Evolutionary conservation across 805 yeast genomes (phyloP), one percentile per base, ranked within the genome.

Genomic region (Groenewaldozyma tartarivorans): DNA sequence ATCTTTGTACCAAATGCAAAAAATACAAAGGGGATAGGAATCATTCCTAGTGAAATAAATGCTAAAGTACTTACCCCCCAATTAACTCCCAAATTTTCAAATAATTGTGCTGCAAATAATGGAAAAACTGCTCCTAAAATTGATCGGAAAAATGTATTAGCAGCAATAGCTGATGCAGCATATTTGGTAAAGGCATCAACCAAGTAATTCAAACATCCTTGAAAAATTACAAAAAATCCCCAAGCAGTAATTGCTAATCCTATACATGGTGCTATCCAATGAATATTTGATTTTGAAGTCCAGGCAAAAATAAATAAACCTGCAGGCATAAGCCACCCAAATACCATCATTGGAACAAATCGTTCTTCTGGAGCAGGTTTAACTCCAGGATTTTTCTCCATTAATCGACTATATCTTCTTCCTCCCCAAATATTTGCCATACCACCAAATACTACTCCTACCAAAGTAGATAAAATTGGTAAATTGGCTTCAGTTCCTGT

Each of bases 141-240:
- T 0, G 81, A 75, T 54, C 83, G 66, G 38, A 72, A 54, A 42
- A 77, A 71, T 1, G 82, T 74, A 47, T 76, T 75, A 4, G 77
- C 81, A 3, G 84, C 81, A 41, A 77, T 63, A 2, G 81, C 80
- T 11, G 79, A 72, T 1, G 83, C 83, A 5, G 81, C 75, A 47
- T 67, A 71, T 35, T 66, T 58, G 27, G 75, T 65, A 51, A 74
- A 77, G 35, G 80, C 64, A 55, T 78, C 83, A 38, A 79, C 74
- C 45, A 79, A 61, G 51, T 78, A 78, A 55, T 73, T 75, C 38
- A 77, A 57, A 45, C 75, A 68, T 5, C 80, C 76, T 48, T 74
- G 74, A 66, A 78, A 78, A 37, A 75, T 70, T 35, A 70, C 63
- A 39, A 77, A 59, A 47, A 76, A 67, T 6, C 81, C 81, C 46